Evolutionary conservation across 495 filamentous ascomycete species (phyloP).

Genomic region (Penicillium robsamsonii): DNA sequence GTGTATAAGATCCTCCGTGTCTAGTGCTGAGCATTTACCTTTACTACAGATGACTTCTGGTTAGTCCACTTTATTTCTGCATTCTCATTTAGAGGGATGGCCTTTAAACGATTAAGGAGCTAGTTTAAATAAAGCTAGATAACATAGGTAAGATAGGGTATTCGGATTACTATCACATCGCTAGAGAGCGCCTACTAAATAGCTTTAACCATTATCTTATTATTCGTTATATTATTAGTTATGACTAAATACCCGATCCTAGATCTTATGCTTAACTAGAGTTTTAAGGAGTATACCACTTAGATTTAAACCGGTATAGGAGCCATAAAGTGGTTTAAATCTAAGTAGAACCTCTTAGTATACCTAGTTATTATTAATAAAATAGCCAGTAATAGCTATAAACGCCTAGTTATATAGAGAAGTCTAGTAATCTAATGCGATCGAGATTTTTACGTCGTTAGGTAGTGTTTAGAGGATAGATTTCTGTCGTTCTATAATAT

Average conservation of each 20-base stretch:
- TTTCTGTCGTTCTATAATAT: too few relatives aligned
- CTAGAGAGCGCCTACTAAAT: background rate
- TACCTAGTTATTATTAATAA: too few relatives aligned
- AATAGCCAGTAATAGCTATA: too few relatives aligned
- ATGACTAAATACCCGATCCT: background rate
- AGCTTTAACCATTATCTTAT: conserved; percentile 2
- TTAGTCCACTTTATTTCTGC: conserved; percentile 4
- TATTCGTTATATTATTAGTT: conserved; percentile 3
- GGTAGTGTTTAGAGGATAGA: too few relatives aligned
- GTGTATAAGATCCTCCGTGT: background rate
- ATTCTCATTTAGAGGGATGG: background rate
- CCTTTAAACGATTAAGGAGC: background rate
- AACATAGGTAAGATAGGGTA: background rate
- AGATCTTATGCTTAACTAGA: too few relatives aligned
- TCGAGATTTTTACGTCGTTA: too few relatives aligned
- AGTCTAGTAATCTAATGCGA: too few relatives aligned
- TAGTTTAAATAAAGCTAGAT: conserved; percentile 1
- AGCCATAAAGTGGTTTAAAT: too few relatives aligned
- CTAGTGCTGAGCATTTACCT: background rate
- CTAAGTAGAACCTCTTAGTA: too few relatives aligned
- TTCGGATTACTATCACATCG: background rate
- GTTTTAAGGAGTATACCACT: too few relatives aligned
- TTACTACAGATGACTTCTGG: background rate
- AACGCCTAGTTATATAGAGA: too few relatives aligned
- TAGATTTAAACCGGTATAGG: too few relatives aligned